Conservation (phyloP, 352 stramenopile species). For the Phytophthora cactorum region DNA sequence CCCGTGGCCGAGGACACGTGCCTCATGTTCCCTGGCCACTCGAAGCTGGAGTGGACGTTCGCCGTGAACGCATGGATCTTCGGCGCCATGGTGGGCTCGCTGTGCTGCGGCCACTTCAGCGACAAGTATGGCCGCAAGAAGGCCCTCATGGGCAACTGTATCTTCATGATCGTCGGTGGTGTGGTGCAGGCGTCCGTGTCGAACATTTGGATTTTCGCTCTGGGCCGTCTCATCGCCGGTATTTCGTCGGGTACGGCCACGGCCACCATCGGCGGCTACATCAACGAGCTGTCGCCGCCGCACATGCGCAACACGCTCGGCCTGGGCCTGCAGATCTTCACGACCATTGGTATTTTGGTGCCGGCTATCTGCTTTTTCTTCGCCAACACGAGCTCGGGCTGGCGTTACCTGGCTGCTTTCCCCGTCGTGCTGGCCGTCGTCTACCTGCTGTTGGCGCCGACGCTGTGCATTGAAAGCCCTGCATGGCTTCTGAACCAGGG, state of each 20-base stretch:
- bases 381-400: too few relatives aligned
- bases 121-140: constrained; percentile 29
- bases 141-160: constrained; percentile 31
- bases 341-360: too few relatives aligned
- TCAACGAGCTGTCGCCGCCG: too few relatives aligned
- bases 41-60: constrained; percentile 13
- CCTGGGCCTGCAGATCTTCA: too few relatives aligned
- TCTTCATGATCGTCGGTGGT: constrained; percentile 51
- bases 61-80: constrained; percentile 37
- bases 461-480: too few relatives aligned
- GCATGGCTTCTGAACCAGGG: too few relatives aligned
- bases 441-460: too few relatives aligned
- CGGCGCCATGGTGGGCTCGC: constrained; percentile 28
- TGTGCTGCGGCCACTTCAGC: constrained; percentile 32
- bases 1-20: constrained; percentile 3
- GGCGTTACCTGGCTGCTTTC: too few relatives aligned
- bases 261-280: constrained; percentile 44
- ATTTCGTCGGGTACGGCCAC: constrained; percentile 47
- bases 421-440: too few relatives aligned
- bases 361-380: too few relatives aligned
- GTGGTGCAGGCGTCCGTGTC: constrained; percentile 18
- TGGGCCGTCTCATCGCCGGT: constrained; percentile 31
- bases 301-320: too few relatives aligned
- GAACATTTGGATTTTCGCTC: constrained; percentile 30
- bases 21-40: constrained; percentile 9